Conservation (phyloP, 495 filamentous ascomycete genomes). For the Podospora pseudopauciseta region DNA sequence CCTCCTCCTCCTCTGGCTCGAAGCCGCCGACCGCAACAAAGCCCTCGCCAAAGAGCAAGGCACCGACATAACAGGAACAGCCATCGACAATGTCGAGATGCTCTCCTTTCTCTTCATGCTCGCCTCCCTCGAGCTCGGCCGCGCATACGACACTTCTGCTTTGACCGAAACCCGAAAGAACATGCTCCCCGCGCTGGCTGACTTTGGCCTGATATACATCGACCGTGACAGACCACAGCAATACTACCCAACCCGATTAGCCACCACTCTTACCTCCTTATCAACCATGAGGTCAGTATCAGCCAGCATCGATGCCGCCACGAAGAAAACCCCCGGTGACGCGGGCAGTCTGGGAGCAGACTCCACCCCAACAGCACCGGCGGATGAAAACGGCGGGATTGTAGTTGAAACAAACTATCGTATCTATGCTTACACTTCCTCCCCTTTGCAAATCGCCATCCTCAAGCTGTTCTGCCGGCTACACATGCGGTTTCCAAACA, state of each 20-base stretch:
- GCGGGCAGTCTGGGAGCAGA: conserved; percentile 39
- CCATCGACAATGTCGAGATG: conserved; percentile 86
- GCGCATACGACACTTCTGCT: conserved; percentile 76
- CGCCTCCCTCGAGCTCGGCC: conserved; percentile 86
- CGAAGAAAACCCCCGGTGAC: conserved; percentile 45
- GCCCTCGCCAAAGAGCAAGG: conserved; percentile 28
- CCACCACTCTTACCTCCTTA: conserved; percentile 82
- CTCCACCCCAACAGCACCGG: conserved; percentile 8
- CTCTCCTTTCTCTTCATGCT: conserved; percentile 94
- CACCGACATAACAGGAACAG: conserved; percentile 31
- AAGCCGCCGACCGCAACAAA: conserved; percentile 62
- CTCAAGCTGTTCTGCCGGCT: conserved; percentile 86
- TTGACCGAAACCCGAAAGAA: conserved; percentile 76
- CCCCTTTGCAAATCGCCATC: conserved; percentile 87
- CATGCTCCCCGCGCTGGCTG: conserved; percentile 79
- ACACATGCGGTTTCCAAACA: conserved; percentile 81
- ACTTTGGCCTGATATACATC: conserved; percentile 84
- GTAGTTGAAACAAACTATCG: conserved; percentile 99
- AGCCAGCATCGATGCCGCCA: conserved; percentile 48
- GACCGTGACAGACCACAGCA: conserved; percentile 51
- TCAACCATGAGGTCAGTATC: conserved; percentile 66
- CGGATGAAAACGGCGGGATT: conserved; percentile 68
- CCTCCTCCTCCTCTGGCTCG: conserved; percentile 85
- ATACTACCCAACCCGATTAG: conserved; percentile 92
- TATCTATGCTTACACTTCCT: conserved; percentile 92